Base-by-base conservation (phyloP, 169 alveolate species). In the Plasmodium fragile region DNA sequence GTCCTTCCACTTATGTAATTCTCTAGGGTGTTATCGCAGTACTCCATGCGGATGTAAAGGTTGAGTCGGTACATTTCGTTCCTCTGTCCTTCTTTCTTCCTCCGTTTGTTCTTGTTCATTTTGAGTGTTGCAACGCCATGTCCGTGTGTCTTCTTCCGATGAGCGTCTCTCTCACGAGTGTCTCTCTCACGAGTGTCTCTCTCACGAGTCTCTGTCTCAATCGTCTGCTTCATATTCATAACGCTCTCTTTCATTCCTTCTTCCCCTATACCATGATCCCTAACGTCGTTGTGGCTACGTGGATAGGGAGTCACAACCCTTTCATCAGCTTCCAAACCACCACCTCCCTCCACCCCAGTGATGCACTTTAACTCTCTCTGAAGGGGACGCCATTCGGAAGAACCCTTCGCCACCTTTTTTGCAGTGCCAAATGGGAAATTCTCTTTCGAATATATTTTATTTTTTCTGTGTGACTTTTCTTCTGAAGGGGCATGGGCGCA, bases 11-110 rank as follows among this genome's bases (percentile, higher is more conserved):
- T 75, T 22, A 85, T 85, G 43, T 85, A 85, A 77, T 77, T 85
- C 65, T 85, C 93, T 13, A 85, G 18, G 4, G 93, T 85, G 0
- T 53, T 78, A 2, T 77, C 78, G 25, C 93, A 85, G 65, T 85
- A 85, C 78, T 85, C 93, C 93, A 85, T 85, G 11, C 93, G 30
- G 18, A 85, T 85, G 69, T 85, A 85, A 39, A 85, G 41, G 32
- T 85, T 85, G 30, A 85, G 75, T 52, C 41, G 34, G 80, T 85
- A 85, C 30, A 22, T 16, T 16, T 13, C n/a, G 28, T 16, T 10
- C 32, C 34, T 52, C 32, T 81, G 8, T 49, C 36, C 65, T 1
- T 13, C n/a, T 10, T 53, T 53, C 28, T 53, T 18, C 71, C 71
- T 53, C 71, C 71, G 5, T 39, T 39, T 39, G 5, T 39, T 3